Base-by-base conservation (phyloP, 2,329 filamentous ascomycete genomes). In the Colletotrichum simmondsii region DNA sequence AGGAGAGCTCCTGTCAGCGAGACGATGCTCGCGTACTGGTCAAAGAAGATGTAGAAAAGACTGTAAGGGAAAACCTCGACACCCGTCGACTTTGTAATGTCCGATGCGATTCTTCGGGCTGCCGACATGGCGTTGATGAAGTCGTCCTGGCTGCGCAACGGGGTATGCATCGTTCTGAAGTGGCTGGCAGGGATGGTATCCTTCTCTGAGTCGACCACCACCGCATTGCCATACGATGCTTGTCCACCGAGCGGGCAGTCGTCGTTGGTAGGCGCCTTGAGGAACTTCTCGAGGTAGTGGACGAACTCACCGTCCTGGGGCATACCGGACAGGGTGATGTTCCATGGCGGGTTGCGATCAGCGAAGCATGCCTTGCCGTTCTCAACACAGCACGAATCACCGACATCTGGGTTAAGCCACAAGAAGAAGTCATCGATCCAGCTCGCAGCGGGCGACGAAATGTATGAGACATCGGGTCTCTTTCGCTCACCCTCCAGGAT, bases 11-110 rank as follows among this genome's bases (percentile, higher is more conserved):
- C 92, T 0, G 96, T 95, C 4, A 98, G 88, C 12, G 89, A 88
- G 24, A 97, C 91, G 74, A 99, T 98, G 71, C 90, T 90, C 6
- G 94, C 89, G 80, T 99, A 99, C 81, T 98, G 97, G 80, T 99
- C 97, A 81, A 99, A 99, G 89, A 98, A 99, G 81, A 99, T 95
- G 85, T 99, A 99, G 82, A 98, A 98, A 73, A 98, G 92, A 77
- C 94, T 97, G 85, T 99, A 99, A 0, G 97, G 95, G 87, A 99
- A 99, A 3, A 99, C 92, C 28, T 97, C 92, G 26, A 94, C 91
- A 5, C 92, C 90, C 5, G 95, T 95, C 64, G 89, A 87, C 65
- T 89, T 83, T 16, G 89, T 92, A 64, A 99, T 92, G 32, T 93
- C 92, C 14, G 91, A 85, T 0, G 96, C 92, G 75, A 99, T 98